Conservation (phyloP, 179 eudicot genomes). For the Spergularia azorica region DNA sequence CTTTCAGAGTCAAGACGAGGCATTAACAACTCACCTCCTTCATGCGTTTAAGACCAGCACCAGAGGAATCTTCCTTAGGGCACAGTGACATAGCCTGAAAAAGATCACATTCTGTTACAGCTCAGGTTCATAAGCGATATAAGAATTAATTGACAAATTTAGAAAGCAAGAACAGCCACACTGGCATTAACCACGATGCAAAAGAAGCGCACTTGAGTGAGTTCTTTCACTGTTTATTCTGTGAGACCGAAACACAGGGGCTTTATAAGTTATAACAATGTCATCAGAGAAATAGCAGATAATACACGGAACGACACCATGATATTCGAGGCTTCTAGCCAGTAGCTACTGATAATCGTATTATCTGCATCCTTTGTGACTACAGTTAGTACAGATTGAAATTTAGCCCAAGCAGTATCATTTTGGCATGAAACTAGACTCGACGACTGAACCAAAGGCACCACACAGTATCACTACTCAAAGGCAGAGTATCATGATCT, state of each 20-base stretch:
- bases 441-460: too few relatives aligned
- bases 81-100: slow-evolving; percentile 67
- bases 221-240: not conserved
- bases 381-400: too few relatives aligned
- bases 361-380: not conserved
- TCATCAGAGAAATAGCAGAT: not conserved
- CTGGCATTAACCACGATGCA: not conserved
- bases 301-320: not conserved
- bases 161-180: not conserved
- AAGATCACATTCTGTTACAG: slow-evolving; percentile 3
- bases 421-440: too few relatives aligned
- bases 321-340: not conserved
- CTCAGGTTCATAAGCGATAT: not conserved
- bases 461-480: too few relatives aligned
- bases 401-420: too few relatives aligned
- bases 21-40: slow-evolving; percentile 51
- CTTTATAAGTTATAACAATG: not conserved
- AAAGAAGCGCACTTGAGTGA: not conserved
- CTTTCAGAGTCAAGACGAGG: not conserved
- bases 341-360: not conserved
- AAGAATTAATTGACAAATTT: not conserved
- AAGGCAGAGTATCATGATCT: too few relatives aligned
- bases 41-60: slow-evolving; percentile 49
- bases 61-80: slow-evolving; percentile 65
- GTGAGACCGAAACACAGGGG: not conserved